Evolutionary conservation across 164 flowering plant species (phyloP).

Genomic region (Taxillus chinensis): DNA sequence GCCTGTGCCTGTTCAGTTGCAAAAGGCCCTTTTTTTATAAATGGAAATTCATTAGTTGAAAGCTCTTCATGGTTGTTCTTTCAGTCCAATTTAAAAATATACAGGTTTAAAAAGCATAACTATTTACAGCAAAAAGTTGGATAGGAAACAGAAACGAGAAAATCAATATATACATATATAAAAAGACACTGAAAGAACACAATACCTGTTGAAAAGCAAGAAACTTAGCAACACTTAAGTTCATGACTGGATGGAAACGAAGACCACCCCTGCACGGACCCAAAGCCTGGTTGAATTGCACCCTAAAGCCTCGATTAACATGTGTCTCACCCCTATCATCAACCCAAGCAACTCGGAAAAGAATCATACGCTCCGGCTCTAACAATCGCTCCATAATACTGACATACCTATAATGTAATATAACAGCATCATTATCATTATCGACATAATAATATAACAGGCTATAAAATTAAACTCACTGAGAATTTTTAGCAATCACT

Average conservation of each 20-base stretch:
- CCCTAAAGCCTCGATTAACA: constrained; percentile 87
- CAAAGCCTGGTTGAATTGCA: constrained; percentile 81
- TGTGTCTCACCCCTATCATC: constrained; percentile 97
- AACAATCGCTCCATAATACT: constrained; percentile 87
- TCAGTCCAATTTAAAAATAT: too few relatives aligned
- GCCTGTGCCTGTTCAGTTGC: too few relatives aligned
- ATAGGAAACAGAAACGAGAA: too few relatives aligned
- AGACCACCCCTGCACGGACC: constrained; percentile 98
- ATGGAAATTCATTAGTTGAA: too few relatives aligned
- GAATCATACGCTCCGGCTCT: constrained; percentile 87
- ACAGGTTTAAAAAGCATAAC: too few relatives aligned
- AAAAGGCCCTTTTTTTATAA: too few relatives aligned
- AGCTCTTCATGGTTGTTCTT: too few relatives aligned
- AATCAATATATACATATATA: too few relatives aligned
- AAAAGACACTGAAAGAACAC: background rate
- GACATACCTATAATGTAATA: constrained; percentile 55
- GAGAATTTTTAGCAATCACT: constrained; percentile 88
- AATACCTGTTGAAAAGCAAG: constrained; percentile 92
- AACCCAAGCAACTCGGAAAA: constrained; percentile 96
- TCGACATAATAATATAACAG: background rate
- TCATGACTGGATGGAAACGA: constrained; percentile 86
- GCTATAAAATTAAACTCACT: constrained; percentile 40
- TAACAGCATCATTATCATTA: background rate
- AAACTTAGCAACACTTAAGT: constrained; percentile 83
- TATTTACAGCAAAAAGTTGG: too few relatives aligned